These are phyloP conservation scores for Pezicula radicicola DNA, from an alignment of 2,329 filamentous ascomycete genomes.

Conservation along the genomic window DNA sequence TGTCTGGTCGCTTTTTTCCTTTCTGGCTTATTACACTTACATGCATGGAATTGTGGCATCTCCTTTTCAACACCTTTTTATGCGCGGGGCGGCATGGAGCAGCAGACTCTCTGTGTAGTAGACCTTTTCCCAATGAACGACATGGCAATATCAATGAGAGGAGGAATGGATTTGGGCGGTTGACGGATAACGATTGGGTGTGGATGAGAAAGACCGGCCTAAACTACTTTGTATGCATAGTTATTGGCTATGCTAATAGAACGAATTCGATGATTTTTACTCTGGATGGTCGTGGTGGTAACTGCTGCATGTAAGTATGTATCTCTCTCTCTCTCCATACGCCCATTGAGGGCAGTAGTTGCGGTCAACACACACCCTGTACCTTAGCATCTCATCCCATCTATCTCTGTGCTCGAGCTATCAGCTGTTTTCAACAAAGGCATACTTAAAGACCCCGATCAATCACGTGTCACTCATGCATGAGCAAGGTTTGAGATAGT, in stretches of 20 bases:
- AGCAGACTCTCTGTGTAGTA: not conserved
- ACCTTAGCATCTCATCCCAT: too few relatives aligned
- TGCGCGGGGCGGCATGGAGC: not conserved
- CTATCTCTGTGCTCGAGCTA: too few relatives aligned
- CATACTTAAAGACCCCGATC: too few relatives aligned
- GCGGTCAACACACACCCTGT: too few relatives aligned
- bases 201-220: not conserved
- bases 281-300: not conserved
- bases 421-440: too few relatives aligned
- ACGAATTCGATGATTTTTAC: not conserved
- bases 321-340: not conserved
- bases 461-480: too few relatives aligned
- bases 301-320: not conserved
- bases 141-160: not conserved
- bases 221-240: conserved; percentile 1
- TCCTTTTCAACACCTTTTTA: not conserved
- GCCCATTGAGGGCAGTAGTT: not conserved
- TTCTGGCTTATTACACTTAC: conserved; percentile 5
- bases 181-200: not conserved
- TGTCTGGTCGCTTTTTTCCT: not conserved
- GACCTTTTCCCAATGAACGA: not conserved
- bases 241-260: not conserved
- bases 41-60: conserved; percentile 6
- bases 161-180: not conserved
- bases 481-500: too few relatives aligned